Conservation (phyloP, 768 basidiomycete genomes). For the Termitomyces bulborhizus region DNA sequence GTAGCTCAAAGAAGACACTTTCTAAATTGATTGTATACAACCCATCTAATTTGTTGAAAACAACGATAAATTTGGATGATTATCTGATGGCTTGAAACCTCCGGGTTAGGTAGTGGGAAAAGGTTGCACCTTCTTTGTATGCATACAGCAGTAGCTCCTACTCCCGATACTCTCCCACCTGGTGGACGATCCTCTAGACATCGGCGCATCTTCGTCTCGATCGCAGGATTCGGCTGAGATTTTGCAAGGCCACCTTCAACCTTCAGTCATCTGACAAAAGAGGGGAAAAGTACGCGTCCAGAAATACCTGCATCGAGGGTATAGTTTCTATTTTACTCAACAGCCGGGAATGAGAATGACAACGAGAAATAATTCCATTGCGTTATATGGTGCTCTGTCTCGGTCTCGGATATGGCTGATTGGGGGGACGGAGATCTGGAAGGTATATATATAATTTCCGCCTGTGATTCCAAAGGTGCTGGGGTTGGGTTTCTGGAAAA, state of each 20-base stretch:
- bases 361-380: slow-evolving; percentile 19
- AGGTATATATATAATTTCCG: slow-evolving; percentile 10
- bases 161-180: slow-evolving; percentile 14
- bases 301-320: slow-evolving; percentile 10
- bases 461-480: slow-evolving; percentile 1
- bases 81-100: background rate
- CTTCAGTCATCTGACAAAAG: slow-evolving; percentile 11
- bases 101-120: slow-evolving; percentile 14
- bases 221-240: slow-evolving; percentile 3
- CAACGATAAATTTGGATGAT: background rate
- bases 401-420: slow-evolving; percentile 11
- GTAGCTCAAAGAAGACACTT: too few species aligned
- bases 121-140: slow-evolving; percentile 9
- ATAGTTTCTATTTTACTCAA: slow-evolving; percentile 5
- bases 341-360: slow-evolving; percentile 13
- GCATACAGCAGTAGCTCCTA: slow-evolving; percentile 16
- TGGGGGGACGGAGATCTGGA: slow-evolving; percentile 3
- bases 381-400: slow-evolving; percentile 10
- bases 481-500: too few species aligned
- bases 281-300: slow-evolving; percentile 15
- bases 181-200: slow-evolving; percentile 1
- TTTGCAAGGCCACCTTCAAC: slow-evolving; percentile 8
- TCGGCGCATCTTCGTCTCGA: slow-evolving; percentile 12
- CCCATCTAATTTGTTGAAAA: background rate
- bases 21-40: too few species aligned